Conservation (phyloP, 495 filamentous ascomycete genomes). For the Penicillium argentinense region DNA sequence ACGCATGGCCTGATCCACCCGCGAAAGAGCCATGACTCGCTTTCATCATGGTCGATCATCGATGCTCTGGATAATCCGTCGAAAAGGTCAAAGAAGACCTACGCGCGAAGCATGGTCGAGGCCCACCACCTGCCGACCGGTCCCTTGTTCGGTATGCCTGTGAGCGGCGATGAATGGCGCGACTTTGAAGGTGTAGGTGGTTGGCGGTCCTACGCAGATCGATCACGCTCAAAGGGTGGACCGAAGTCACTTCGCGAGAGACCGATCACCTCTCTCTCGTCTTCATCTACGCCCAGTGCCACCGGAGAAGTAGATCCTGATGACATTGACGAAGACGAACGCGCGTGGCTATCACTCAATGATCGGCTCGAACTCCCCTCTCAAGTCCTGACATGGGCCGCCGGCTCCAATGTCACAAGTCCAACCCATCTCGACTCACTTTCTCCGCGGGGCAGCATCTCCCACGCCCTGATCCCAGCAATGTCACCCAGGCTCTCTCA, state of each 20-base stretch:
- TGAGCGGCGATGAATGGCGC: conserved; percentile 48
- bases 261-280: conserved; percentile 24
- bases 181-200: conserved; percentile 89
- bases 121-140: conserved; percentile 18
- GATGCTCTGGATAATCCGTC: conserved; percentile 10
- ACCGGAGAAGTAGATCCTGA: conserved; percentile 17
- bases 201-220: conserved; percentile 52
- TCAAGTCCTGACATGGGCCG: conserved; percentile 26
- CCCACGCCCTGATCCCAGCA: conserved; percentile 6
- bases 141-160: conserved; percentile 28
- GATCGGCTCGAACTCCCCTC: conserved; percentile 67
- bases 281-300: conserved; percentile 40
- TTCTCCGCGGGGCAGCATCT: background rate
- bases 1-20: conserved; percentile 21
- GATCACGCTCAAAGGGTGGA: conserved; percentile 22
- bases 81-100: conserved; percentile 15
- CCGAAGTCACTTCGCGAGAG: conserved; percentile 18
- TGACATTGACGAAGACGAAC: conserved; percentile 51
- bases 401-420: conserved; percentile 11
- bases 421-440: conserved; percentile 6
- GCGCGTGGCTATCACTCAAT: conserved; percentile 72
- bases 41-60: conserved; percentile 12
- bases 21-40: conserved; percentile 15
- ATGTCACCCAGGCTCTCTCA: conserved; percentile 2
- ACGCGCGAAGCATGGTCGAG: conserved; percentile 23